Base-by-base conservation (phyloP, 768 basidiomycete species). In the Amanita jacksonii region DNA sequence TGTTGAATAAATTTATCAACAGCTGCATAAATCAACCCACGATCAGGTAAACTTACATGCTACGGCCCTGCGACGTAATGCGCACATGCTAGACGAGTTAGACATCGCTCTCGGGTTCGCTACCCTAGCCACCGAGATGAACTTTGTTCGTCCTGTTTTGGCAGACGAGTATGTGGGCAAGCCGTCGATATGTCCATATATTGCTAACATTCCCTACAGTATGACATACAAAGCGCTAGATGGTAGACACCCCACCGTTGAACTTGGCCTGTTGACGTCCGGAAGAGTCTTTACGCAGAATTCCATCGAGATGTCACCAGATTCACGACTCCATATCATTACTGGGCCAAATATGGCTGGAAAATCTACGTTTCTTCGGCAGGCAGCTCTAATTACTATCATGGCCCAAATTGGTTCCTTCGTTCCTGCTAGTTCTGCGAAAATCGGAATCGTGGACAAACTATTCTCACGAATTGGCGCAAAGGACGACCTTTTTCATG, bases 301-400 rank as follows among this genome's bases (percentile, higher is more conserved):
- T 59, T 81, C 82, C 2, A 70, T 91, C 16, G 51, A 65, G 12
- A 69, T 98, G 54, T 66, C 65, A 3, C 66, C 77, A 0, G 54
- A 63, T 9, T 78, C 81, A 12, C 77, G 75, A 22, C 54, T 96
- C 8, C 92, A 94, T 51, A 57, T 76, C 44, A 85, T 98, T 49
- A 97, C 93, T 5, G 93, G 93, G 0, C 93, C 94, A 0, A 97
- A 96, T 54, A 93, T 91, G 88, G 89, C 85, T 5, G 87, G 87
- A 42, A 99, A 99, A 62, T 93, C 90, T 2, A 97, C 94, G 0
- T 70, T 89, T 19, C 73, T 99, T 27, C 84, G 94, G 22, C 93
- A 96, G 58, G 87, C 80, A 0, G 94, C 94, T 12, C 69, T 98
- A 24, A 84, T 96, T 47, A 69, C 82, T 5, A 83, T 97, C 45